phyloP scores from a whole-genome alignment of 805 yeast genomes.

The Saccharomycopsis olivae region DNA sequence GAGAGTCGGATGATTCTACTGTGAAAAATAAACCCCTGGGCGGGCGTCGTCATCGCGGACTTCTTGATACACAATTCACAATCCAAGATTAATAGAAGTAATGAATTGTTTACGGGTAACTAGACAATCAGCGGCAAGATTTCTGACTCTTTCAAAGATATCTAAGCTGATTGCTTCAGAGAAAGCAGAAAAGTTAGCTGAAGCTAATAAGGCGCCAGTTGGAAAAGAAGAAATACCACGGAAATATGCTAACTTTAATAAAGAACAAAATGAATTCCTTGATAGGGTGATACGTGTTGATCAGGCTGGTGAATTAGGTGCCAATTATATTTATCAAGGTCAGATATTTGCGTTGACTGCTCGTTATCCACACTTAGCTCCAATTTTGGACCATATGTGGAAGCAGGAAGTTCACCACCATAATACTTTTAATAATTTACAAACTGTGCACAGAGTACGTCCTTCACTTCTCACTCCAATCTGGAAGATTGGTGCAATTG shows the following conservation, averaged over 20 bases:
- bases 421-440: constrained; percentile 70
- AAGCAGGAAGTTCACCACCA: constrained; percentile 93
- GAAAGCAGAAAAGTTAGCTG: too few relatives aligned
- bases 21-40: too few relatives aligned
- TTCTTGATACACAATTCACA: too few relatives aligned
- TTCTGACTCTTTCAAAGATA: too few relatives aligned
- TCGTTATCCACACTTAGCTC: constrained; percentile 65
- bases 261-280: constrained; percentile 58
- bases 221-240: constrained; percentile 22
- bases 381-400: constrained; percentile 91
- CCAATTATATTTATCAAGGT: constrained; percentile 85
- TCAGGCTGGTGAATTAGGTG: constrained; percentile 97
- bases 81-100: too few relatives aligned
- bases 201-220: constrained; percentile 20
- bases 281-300: constrained; percentile 81
- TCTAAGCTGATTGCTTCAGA: too few relatives aligned
- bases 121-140: too few relatives aligned
- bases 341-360: constrained; percentile 69
- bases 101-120: too few relatives aligned
- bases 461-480: constrained; percentile 87
- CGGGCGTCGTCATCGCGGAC: too few relatives aligned
- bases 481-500: constrained; percentile 87
- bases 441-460: constrained; percentile 67
- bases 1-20: too few relatives aligned
- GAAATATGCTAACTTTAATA: constrained; percentile 24